A percentile compares a stretch with the other conserved stretches of the same genome.
Evolutionary conservation across 192 early-diverging fungal species (phyloP).

Genomic region (Coemansia sp.): DNA sequence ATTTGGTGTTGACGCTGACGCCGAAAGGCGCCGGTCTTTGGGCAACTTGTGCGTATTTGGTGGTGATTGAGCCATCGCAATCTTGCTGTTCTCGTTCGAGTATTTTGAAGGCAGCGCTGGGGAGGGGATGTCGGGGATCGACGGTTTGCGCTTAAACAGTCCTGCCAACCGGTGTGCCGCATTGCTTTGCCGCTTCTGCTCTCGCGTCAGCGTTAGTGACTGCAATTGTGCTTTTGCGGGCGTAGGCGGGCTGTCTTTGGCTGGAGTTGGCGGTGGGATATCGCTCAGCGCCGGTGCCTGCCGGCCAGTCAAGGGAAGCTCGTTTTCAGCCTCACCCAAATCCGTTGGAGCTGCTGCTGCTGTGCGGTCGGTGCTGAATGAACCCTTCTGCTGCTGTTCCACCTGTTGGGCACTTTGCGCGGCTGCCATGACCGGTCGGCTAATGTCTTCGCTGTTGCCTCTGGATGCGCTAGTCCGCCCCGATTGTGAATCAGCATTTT

Average conservation of each 20-base stretch:
- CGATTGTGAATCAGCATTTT: constrained; percentile 4
- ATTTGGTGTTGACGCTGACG: constrained; percentile 50
- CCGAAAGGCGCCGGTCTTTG: constrained; percentile 45
- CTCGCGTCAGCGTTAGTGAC: constrained; percentile 26
- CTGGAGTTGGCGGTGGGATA: constrained; percentile 30
- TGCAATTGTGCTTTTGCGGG: constrained; percentile 6
- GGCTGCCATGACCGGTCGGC: neutral
- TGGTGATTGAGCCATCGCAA: constrained; percentile 13
- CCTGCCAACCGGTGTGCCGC: constrained; percentile 43
- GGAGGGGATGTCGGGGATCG: constrained; percentile 44
- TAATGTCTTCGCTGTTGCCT: constrained; percentile 24
- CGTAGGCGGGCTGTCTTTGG: constrained; percentile 31
- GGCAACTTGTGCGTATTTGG: constrained; percentile 1
- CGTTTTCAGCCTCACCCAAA: neutral
- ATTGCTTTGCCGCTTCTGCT: constrained; percentile 51
- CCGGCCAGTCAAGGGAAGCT: neutral
- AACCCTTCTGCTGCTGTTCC: neutral
- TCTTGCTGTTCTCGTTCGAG: constrained; percentile 13
- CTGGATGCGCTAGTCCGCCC: constrained; percentile 2
- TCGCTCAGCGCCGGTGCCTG: neutral
- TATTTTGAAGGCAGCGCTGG: constrained; percentile 21
- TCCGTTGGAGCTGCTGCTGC: constrained; percentile 1
- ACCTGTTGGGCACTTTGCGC: neutral
- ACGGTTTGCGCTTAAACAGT: constrained; percentile 48
- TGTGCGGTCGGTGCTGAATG: neutral